Percentiles rank a stretch among this genome's conserved stretches.
Evolutionary conservation across 345 rosid species (phyloP).

Genomic region (Chamaenerion angustifolium): DNA sequence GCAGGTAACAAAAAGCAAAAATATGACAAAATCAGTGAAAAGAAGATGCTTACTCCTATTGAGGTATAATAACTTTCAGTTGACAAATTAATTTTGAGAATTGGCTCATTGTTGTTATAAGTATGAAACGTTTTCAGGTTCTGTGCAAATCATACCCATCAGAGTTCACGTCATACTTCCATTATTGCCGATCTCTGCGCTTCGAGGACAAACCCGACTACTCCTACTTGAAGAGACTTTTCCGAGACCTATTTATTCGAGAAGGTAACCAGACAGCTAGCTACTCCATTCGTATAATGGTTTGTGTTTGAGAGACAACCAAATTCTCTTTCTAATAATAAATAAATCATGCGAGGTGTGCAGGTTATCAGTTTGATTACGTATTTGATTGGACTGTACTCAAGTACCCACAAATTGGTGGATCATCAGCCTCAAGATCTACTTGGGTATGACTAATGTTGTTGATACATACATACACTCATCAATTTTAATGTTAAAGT

Average conservation of each 20-base stretch:
- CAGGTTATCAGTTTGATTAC: conserved; percentile 86
- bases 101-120: not conserved
- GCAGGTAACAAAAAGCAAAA: conserved; percentile 97
- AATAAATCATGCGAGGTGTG: conserved; percentile 7
- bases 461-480: too few species aligned
- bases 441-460: too few species aligned
- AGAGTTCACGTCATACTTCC: conserved; percentile 89
- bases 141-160: conserved; percentile 86
- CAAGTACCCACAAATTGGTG: conserved; percentile 63
- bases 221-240: conserved; percentile 85
- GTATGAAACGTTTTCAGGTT: conserved; percentile 25
- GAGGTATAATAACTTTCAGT: conserved; percentile 36
- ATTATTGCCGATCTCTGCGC: conserved; percentile 83
- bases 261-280: conserved; percentile 41
- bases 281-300: not conserved
- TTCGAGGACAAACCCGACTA: conserved; percentile 98
- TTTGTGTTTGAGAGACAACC: not conserved
- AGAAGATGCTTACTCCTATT: conserved; percentile 80
- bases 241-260: conserved; percentile 82
- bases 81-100: too few species aligned
- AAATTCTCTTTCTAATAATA: not conserved
- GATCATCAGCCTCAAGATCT: conserved; percentile 67
- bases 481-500: too few species aligned
- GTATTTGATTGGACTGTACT: conserved; percentile 90
- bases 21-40: conserved; percentile 92